Conservation (phyloP, 2,329 filamentous ascomycete genomes). For the Ceratocystis diversiconidia region DNA sequence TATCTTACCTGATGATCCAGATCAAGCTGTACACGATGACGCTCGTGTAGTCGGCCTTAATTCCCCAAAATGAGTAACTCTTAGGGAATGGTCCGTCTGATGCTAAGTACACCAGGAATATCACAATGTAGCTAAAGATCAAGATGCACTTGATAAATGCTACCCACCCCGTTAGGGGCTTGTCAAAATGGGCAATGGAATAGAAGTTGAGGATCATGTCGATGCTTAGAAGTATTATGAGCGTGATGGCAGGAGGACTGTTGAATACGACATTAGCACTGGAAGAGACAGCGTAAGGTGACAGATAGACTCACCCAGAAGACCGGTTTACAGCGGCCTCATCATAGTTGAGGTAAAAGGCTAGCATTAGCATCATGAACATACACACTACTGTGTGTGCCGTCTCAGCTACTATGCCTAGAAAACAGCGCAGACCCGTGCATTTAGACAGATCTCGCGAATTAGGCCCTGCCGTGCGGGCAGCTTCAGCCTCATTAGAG, state of each 20-base stretch:
- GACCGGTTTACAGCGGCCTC: constrained; percentile 18
- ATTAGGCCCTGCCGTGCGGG: background rate
- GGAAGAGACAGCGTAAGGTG: background rate
- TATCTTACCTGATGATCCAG: constrained; percentile 26
- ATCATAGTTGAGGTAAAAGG: constrained; percentile 24
- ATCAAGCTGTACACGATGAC: constrained; percentile 27
- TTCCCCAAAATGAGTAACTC: constrained; percentile 28
- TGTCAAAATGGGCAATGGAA: constrained; percentile 25
- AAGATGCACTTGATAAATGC: constrained; percentile 24
- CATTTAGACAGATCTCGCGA: background rate
- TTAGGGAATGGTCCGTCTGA: constrained; percentile 27
- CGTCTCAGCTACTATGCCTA: constrained; percentile 24
- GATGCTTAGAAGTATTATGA: constrained; percentile 24
- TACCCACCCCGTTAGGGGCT: constrained; percentile 25
- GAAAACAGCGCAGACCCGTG: constrained; percentile 15
- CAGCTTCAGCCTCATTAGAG: background rate
- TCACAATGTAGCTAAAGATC: constrained; percentile 25
- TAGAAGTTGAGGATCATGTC: constrained; percentile 28
- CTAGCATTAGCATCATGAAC: constrained; percentile 25
- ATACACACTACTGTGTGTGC: constrained; percentile 24
- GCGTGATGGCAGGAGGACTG: constrained; percentile 24
- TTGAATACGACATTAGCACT: constrained; percentile 1
- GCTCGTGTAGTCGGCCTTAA: constrained; percentile 23
- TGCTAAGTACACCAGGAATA: constrained; percentile 27
- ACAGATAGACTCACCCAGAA: constrained; percentile 6